Evolutionary conservation across 164 flowering plant species (phyloP), one percentile per base, ranked within the genome.

Genomic region (Magnolia officinalis): DNA sequence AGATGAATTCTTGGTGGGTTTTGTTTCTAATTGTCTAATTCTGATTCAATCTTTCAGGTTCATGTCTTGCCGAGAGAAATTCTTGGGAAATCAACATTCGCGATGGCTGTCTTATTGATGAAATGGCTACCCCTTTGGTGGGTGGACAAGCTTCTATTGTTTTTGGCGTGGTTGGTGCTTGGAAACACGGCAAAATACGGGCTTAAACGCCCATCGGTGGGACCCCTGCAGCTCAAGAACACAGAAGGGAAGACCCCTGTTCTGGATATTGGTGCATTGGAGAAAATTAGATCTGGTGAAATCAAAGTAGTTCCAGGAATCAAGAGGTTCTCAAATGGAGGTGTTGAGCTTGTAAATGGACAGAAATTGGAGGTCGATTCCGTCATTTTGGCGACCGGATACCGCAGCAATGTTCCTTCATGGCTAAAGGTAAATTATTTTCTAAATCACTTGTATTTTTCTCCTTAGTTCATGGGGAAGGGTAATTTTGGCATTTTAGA

Each of bases 341-440:
- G 76, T 19, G 98, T 89, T 8, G 92, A 90, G 77, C 85, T 94
- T 24, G 87, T 85, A 63, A 83, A 90, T 77, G 94, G 98, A 11
- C 80, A 86, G 67, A 64, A 2, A 45, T 82, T 90, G 50, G 89
- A 86, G 73, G 78, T 94, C 6, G 97, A 92, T 82, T 86, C 92
- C 0, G 92, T 91, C 29, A 75, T 94, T 77, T 79, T 92, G 19
- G 98, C 98, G 6, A 94, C 97, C 24, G 98, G 98, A 8, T 94
- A 94, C 76, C 84, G 89, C 80, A 94, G 97, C 91, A 94, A 94
- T 78, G 97, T 94, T 51, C 97, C 97, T 72, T 87, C 90, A 31
- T 94, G 98, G 98, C 87, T 94, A 7, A 81, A 89, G 89, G 98
- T 93, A 72, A 67, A 20, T 64, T 75, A 45, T 18, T 67, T 69